Conservation (phyloP, 2,329 filamentous ascomycete species). For the Phymatotrichopsis omnivora region DNA sequence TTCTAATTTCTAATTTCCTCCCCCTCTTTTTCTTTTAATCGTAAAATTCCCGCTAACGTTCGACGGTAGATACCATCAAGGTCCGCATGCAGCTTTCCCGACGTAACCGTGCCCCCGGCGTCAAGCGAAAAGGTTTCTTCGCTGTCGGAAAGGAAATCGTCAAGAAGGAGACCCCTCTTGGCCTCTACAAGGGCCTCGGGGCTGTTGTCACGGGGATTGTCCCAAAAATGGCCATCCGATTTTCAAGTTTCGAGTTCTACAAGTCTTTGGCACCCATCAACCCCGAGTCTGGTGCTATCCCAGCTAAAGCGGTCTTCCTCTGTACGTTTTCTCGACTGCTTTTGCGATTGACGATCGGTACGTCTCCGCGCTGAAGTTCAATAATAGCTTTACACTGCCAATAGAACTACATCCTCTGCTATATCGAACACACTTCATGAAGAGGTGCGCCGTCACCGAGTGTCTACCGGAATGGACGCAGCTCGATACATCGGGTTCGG, state of each 20-base stretch:
- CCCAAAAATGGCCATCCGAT: constrained; percentile 98
- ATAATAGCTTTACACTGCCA: too few species aligned
- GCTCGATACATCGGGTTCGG: too few species aligned
- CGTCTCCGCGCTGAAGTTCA: not conserved
- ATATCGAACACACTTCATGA: too few species aligned
- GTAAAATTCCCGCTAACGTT: constrained; percentile 11
- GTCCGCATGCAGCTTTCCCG: constrained; percentile 97
- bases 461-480: too few species aligned
- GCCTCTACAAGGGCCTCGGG: constrained; percentile 95
- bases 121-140: constrained; percentile 52
- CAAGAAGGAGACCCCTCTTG: constrained; percentile 78
- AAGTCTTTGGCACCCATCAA: constrained; percentile 66
- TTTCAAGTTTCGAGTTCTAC: constrained; percentile 94
- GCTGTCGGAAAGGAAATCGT: constrained; percentile 79
- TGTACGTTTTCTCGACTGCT: constrained; percentile 43
- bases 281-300: constrained; percentile 54
- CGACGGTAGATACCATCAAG: constrained; percentile 29
- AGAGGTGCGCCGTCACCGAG: too few species aligned
- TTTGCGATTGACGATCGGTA: too few species aligned
- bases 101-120: constrained; percentile 67
- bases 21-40: constrained; percentile 3
- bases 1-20: constrained; percentile 16
- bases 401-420: too few species aligned
- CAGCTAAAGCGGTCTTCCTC: constrained; percentile 61
- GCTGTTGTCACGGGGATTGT: constrained; percentile 93